These are phyloP conservation scores for Talaromyces albobiverticillius DNA, from an alignment of 2,329 filamentous ascomycete species.

Conservation along the genomic window DNA sequence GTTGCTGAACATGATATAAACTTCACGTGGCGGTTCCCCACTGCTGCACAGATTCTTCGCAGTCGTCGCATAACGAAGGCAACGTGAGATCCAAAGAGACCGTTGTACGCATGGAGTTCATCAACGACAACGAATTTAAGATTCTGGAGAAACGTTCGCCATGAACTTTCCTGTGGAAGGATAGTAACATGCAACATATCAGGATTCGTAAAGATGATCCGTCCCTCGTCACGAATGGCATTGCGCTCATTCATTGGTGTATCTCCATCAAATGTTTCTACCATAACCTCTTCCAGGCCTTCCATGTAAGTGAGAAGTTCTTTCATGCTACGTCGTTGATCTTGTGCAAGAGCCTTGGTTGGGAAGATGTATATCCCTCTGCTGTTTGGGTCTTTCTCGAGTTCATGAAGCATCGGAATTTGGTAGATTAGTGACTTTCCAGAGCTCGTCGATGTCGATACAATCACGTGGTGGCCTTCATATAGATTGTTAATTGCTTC, in stretches of 20 bases:
- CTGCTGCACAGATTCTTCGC: conserved; percentile 79
- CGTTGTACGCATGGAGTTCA: conserved; percentile 95
- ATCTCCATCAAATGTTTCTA: conserved; percentile 95
- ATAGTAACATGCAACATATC: conserved; percentile 98
- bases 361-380: conserved; percentile 98
- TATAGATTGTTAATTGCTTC: conserved; percentile 88
- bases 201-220: conserved; percentile 95
- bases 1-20: conserved; percentile 98
- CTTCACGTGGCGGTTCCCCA: conserved; percentile 79
- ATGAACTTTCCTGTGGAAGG: conserved; percentile 83
- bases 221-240: conserved; percentile 77
- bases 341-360: conserved; percentile 92
- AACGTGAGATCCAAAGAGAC: conserved; percentile 88
- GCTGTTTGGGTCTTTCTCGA: conserved; percentile 73
- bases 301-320: conserved; percentile 81
- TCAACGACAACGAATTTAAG: conserved; percentile 87
- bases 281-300: conserved; percentile 68
- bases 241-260: conserved; percentile 79
- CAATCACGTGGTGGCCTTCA: conserved; percentile 80
- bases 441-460: conserved; percentile 92
- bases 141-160: conserved; percentile 85
- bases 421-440: conserved; percentile 99
- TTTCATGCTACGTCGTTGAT: conserved; percentile 83
- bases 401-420: conserved; percentile 79
- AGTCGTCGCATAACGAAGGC: conserved; percentile 91